Evolutionary conservation across 2,329 filamentous ascomycete species (phyloP), one percentile per base, ranked within the genome.

Genomic region (Diaporthe citrichinensis): DNA sequence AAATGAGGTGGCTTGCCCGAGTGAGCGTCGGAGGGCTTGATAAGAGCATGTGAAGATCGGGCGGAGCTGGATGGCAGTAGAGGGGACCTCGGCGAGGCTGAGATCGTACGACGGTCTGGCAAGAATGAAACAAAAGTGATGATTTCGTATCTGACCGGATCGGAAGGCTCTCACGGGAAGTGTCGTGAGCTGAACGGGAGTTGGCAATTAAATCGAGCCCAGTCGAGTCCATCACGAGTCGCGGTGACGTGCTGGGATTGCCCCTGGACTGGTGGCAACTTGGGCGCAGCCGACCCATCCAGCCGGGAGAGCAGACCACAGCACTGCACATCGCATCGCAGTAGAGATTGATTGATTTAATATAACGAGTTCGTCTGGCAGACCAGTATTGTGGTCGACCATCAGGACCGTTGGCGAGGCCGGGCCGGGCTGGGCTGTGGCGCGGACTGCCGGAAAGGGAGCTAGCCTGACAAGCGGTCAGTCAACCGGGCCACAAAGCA

Each of bases 81-180:
- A 4, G 44, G 55, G 17, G 28, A 51, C 55, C 55, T 28, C 69
- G 55, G 58, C 41, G 69, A 72, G 69, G 41, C 55, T 61, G 28
- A 20, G 41, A 61, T 72, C 55, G 69, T 72, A 72, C 69, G 69
- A 72, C n/a, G 12, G 20, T 53, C 62, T 68, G 31, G 62, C 62
- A 51, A 53, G 31, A 44, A 53, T 44, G 62, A 68, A 53, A 68
- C 46, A 68, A 31, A 36, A 7, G 23, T 25, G 28, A 53, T 34
- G 14, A 9, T 39, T n/a, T 39, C 46, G 44, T 68, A n/a, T 51
- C 62, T 20, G 44, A 23, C 41, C 17, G 61, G 41, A 36, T 20
- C 28, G 61, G 20, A 17, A 65, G 59, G 59, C 59, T 46, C 44
- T 51, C 8, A 25, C 51, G 28, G 28, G 28, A 6, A 49, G n/a